A percentile compares a stretch with the other conserved stretches of the same genome.
phyloP scores from a whole-genome alignment of 805 yeast genomes.

The Candida peoriensis region DNA sequence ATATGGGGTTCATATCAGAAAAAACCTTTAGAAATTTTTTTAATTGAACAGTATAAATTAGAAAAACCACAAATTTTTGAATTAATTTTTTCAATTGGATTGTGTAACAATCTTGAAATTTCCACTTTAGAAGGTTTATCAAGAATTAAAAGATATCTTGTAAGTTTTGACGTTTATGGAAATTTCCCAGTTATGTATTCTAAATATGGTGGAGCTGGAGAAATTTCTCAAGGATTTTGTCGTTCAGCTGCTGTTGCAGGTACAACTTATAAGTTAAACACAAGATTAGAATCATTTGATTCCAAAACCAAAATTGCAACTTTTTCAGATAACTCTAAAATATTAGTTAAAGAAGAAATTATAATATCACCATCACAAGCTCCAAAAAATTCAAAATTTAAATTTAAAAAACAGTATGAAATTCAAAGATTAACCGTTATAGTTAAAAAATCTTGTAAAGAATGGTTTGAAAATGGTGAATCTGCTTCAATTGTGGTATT shows the following conservation, averaged over 20 bases:
- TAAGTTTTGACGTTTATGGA: constrained; percentile 88
- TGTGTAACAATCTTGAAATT: constrained; percentile 57
- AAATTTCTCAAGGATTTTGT: constrained; percentile 93
- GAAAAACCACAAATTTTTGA: constrained; percentile 75
- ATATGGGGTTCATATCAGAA: constrained; percentile 53
- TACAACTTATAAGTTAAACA: constrained; percentile 81
- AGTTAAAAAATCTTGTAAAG: constrained; percentile 81
- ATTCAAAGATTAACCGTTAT: constrained; percentile 75
- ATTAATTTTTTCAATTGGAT: constrained; percentile 79
- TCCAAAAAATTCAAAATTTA: constrained; percentile 35
- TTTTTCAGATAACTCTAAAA: constrained; percentile 69
- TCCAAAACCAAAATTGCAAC: constrained; percentile 60
- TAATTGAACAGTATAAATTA: constrained; percentile 62
- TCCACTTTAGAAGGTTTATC: constrained; percentile 71
- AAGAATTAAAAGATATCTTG: constrained; percentile 76
- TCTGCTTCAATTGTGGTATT: constrained; percentile 84
- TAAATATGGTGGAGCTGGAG: constrained; percentile 95
- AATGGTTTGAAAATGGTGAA: constrained; percentile 89
- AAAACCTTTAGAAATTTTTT: constrained; percentile 53
- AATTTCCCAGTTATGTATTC: constrained; percentile 88
- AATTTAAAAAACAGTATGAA: constrained; percentile 44
- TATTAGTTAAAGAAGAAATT: constrained; percentile 74
- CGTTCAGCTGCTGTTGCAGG: constrained; percentile 98
- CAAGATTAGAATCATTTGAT: constrained; percentile 61
- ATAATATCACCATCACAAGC: constrained; percentile 71